Base-by-base conservation (phyloP, 495 filamentous ascomycete genomes). In the Hypoxylon trugodes region DNA sequence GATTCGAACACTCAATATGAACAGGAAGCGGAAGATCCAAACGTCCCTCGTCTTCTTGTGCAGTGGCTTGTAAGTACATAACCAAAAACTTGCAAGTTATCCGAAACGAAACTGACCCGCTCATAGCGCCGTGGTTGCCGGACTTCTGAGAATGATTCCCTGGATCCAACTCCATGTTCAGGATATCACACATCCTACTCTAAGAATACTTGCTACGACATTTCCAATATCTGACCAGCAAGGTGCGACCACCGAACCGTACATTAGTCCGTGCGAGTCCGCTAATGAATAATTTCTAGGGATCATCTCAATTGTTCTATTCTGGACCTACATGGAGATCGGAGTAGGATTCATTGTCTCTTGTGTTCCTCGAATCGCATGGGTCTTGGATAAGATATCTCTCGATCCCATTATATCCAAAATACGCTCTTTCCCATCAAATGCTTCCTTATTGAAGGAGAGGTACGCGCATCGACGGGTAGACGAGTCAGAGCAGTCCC, bases 171-270 rank as follows among this genome's bases (percentile, higher is more conserved):
- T 46, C 16, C 12, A 16, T 6, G 41, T 36, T 8, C 52, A 57
- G 15, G 52, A 47, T 24, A 21, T 59, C 16, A 48, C 54, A 4
- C 2, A 41, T 28, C 40, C 52, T 6, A 24, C 2, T 2, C 21
- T 57, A 37, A 57, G 6, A 46, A 12, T n/a, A n/a, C 26, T 57
- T 4, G 52, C n/a, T 6, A 57, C 52, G 2, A 8, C n/a, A 36
- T 25, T 50, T 51, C 12, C n/a, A n/a, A n/a, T n/a, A n/a, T n/a
- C n/a, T n/a, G 43, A 64, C 35, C 45, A 54, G 61, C n/a, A 69
- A 56, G 25, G 73, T 76, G 15, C 48, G 37, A 45, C 52, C 21
- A 45, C 48, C 36, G 52, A 58, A 4, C 58, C 7, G 3, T 5
- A 28, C 8, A 52, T n/a, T n/a, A n/a, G n/a, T n/a, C n/a, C n/a